Conservation (phyloP, 2,329 filamentous ascomycete genomes). For the Paramyrothecium roridum region DNA sequence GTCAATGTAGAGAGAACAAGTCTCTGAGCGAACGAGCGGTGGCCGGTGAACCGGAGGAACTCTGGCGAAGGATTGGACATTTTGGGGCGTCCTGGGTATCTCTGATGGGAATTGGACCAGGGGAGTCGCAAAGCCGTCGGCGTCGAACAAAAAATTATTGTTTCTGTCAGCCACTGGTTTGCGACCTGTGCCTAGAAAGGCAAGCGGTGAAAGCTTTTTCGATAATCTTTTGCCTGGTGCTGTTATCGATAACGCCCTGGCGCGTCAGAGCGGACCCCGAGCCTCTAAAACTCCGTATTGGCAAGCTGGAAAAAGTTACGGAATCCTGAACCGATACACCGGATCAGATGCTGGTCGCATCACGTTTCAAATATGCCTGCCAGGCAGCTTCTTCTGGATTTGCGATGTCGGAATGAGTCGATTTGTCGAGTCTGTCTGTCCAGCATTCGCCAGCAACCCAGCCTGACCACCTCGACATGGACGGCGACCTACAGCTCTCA, state of each 20-base stretch:
- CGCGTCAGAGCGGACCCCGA: conserved; percentile 2
- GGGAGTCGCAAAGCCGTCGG: conserved; percentile 12
- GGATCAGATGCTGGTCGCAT: neutral
- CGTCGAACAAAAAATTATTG: conserved; percentile 26
- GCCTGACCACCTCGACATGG: conserved; percentile 15
- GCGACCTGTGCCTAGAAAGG: conserved; percentile 4
- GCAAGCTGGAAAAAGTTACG: conserved; percentile 14
- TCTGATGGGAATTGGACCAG: neutral
- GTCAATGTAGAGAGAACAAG: conserved; percentile 89
- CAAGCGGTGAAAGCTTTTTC: conserved; percentile 23
- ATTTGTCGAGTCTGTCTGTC: conserved; percentile 35
- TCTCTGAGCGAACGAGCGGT: conserved; percentile 77
- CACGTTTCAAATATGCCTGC: conserved; percentile 27
- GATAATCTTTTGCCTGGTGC: conserved; percentile 2
- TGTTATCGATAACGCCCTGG: conserved; percentile 28
- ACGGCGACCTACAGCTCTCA: conserved; percentile 29
- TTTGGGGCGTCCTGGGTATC: conserved; percentile 19
- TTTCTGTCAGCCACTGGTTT: conserved; percentile 30
- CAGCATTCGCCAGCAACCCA: conserved; percentile 21
- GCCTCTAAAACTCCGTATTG: conserved; percentile 1
- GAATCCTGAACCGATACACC: too few species aligned
- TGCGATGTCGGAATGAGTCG: conserved; percentile 28
- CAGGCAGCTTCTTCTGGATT: conserved; percentile 30
- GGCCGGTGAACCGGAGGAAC: conserved; percentile 75
- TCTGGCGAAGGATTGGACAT: conserved; percentile 47